Conservation (phyloP, 1,284 basidiomycete genomes). For the Anthracocystis setariae region DNA sequence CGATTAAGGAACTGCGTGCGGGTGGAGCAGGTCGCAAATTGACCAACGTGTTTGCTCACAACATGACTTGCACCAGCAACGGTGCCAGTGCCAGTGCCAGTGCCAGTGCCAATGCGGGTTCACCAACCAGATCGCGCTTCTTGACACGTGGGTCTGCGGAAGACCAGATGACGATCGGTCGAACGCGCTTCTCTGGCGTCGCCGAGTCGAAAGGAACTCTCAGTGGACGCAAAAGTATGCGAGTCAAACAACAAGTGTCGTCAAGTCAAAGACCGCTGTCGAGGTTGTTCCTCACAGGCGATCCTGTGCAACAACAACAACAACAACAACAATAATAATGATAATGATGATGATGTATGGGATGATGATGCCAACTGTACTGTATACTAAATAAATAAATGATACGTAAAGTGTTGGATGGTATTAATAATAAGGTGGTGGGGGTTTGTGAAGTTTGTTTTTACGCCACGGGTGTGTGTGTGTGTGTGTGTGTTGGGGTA, state of each 20-base stretch:
- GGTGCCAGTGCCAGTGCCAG: too few relatives aligned
- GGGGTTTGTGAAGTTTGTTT: too few relatives aligned
- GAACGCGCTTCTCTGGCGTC: conserved; percentile 7
- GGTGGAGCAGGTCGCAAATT: conserved; percentile 39
- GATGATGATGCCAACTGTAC: neutral
- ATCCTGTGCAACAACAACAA: conserved; percentile 32
- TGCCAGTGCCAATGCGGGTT: too few relatives aligned
- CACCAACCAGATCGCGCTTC: conserved; percentile 17
- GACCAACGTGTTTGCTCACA: conserved; percentile 12
- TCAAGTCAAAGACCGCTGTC: conserved; percentile 31
- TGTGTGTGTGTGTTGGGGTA: too few relatives aligned
- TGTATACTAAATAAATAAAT: too few relatives aligned
- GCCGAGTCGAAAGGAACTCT: conserved; percentile 28
- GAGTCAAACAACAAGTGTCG: conserved; percentile 19
- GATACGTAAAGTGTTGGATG: too few relatives aligned
- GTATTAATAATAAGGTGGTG: too few relatives aligned
- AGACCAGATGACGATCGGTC: conserved; percentile 19
- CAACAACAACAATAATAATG: conserved; percentile 13
- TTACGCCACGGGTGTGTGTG: too few relatives aligned
- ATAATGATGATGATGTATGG: neutral
- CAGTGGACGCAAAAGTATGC: conserved; percentile 43
- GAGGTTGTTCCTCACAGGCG: conserved; percentile 49
- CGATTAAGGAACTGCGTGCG: conserved; percentile 55
- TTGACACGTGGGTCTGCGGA: neutral
- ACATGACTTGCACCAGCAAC: too few relatives aligned